Evolutionary conservation across 1,284 basidiomycete genomes (phyloP).

Genomic region (Boletus calvinii): DNA sequence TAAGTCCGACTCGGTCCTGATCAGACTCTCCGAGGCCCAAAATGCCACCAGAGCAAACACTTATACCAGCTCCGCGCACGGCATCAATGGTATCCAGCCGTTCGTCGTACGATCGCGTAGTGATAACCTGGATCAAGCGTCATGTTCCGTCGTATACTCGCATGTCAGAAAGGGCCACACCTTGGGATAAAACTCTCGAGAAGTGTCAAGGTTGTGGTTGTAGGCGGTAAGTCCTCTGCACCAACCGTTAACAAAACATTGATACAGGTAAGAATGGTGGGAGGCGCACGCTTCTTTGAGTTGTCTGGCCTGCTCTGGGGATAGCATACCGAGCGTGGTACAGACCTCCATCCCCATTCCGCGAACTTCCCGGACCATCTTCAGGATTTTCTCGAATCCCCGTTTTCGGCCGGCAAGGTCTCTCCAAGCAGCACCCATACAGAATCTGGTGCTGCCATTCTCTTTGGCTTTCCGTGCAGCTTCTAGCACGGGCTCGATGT

Average conservation of each 20-base stretch:
- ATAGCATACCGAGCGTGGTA: constrained; percentile 96
- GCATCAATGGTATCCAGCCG: constrained; percentile 86
- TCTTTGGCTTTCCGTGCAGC: constrained; percentile 91
- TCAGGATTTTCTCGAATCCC: constrained; percentile 91
- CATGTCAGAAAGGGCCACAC: constrained; percentile 38
- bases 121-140: constrained; percentile 72
- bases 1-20: constrained; percentile 88
- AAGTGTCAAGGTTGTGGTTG: constrained; percentile 99
- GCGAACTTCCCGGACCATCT: constrained; percentile 89
- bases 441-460: constrained; percentile 96
- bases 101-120: constrained; percentile 93
- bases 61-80: constrained; percentile 94
- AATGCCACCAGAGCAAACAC: constrained; percentile 96
- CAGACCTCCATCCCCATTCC: constrained; percentile 97
- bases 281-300: constrained; percentile 85
- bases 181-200: constrained; percentile 94
- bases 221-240: constrained; percentile 90
- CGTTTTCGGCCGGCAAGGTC: constrained; percentile 92
- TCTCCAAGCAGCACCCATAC: constrained; percentile 99
- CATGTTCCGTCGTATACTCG: constrained; percentile 3
- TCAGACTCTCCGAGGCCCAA: constrained; percentile 93
- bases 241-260: constrained; percentile 4
- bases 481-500: constrained; percentile 89
- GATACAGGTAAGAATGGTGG: constrained; percentile 5
- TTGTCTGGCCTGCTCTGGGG: constrained; percentile 88